Percentiles rank a stretch among this genome's conserved stretches.
Evolutionary conservation across 2,329 filamentous ascomycete species (phyloP).

Genomic region (Nigrograna mackinnonii): DNA sequence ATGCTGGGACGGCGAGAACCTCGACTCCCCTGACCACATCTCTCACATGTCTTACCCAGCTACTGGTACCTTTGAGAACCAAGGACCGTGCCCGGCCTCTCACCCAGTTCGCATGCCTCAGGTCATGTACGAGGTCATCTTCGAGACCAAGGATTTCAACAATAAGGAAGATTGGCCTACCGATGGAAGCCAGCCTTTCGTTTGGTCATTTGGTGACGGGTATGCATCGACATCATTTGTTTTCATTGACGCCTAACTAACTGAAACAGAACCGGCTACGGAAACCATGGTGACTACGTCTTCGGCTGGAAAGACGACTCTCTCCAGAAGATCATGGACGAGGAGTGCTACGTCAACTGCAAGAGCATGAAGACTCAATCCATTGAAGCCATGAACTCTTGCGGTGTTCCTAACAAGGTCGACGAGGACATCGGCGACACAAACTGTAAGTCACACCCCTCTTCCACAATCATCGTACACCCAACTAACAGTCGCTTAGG

Average conservation of each 20-base stretch:
- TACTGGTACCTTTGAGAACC: conserved; percentile 26
- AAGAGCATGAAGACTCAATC: conserved; percentile 49
- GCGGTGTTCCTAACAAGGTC: conserved; percentile 50
- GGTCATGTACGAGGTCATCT: conserved; percentile 31
- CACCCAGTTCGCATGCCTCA: conserved; percentile 46
- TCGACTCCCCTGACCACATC: conserved; percentile 28
- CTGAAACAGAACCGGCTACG: conserved; percentile 43
- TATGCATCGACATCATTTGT: conserved; percentile 7
- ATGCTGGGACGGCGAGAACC: conserved; percentile 27
- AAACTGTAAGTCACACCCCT: no score
- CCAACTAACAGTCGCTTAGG: no score
- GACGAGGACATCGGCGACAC: conserved; percentile 51
- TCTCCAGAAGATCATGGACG: conserved; percentile 48
- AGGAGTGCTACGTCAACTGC: conserved; percentile 41
- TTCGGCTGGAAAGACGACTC: conserved; percentile 57
- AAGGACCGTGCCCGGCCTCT: conserved; percentile 54
- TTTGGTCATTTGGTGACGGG: conserved; percentile 39
- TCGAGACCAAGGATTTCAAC: conserved; percentile 41
- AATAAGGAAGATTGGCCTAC: conserved; percentile 21
- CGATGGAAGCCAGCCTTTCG: conserved; percentile 35
- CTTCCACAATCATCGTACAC: no score
- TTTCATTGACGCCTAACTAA: neutral
- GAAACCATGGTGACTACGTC: conserved; percentile 55
- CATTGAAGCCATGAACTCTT: conserved; percentile 51
- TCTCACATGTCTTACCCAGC: conserved; percentile 16